phyloP scores from a whole-genome alignment of 1,284 basidiomycete species.

The Apiotrichum siamense region DNA sequence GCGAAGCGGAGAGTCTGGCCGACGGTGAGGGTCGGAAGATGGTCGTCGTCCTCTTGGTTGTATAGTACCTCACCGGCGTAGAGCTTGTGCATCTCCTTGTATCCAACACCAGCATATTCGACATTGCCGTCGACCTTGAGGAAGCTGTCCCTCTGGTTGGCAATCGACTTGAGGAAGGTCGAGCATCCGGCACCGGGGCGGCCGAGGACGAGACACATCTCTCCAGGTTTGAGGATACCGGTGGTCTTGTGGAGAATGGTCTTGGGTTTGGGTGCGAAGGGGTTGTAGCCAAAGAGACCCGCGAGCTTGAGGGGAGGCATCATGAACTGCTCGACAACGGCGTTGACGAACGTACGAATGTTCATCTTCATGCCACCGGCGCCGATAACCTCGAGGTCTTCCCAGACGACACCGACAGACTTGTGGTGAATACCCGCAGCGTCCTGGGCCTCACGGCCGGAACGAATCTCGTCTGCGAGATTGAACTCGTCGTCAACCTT shows the following conservation, averaged over 20 bases:
- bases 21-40: conserved; percentile 59
- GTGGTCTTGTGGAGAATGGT: conserved; percentile 55
- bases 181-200: conserved; percentile 49
- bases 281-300: conserved; percentile 16
- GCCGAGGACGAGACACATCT: conserved; percentile 55
- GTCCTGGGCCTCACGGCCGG: conserved; percentile 61
- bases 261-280: conserved; percentile 47
- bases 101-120: conserved; percentile 54
- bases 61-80: conserved; percentile 60
- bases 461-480: conserved; percentile 65
- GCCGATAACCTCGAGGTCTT: conserved; percentile 58
- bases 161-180: conserved; percentile 53
- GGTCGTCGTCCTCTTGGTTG: conserved; percentile 62
- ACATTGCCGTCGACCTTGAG: conserved; percentile 53
- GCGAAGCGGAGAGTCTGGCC: conserved; percentile 56
- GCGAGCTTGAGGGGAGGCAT: conserved; percentile 40
- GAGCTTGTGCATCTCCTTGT: conserved; percentile 50
- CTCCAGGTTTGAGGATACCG: conserved; percentile 64
- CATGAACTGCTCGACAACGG: conserved; percentile 49
- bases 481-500: conserved; percentile 35
- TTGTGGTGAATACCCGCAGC: conserved; percentile 72
- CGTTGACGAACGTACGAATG: conserved; percentile 52
- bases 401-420: conserved; percentile 60
- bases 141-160: conserved; percentile 53
- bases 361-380: conserved; percentile 63